phyloP scores from a whole-genome alignment of 306 rosid genomes.

The Quillaja saponaria region DNA sequence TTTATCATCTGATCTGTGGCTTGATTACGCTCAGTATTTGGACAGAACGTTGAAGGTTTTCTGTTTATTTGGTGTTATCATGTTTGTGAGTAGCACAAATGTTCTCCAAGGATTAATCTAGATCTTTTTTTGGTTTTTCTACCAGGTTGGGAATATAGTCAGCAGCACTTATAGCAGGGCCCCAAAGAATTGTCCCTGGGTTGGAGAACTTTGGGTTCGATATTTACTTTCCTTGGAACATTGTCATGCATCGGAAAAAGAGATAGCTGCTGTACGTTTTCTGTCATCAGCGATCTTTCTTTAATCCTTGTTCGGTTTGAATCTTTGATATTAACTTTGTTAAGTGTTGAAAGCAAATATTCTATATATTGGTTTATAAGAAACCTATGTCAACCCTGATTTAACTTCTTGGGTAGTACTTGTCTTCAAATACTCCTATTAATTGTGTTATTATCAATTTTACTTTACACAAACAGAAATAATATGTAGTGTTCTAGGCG shows the following conservation, averaged over 20 bases:
- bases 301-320: slow-evolving; percentile 24
- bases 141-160: slow-evolving; percentile 69
- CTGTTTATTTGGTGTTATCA: slow-evolving; percentile 8
- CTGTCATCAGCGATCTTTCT: slow-evolving; percentile 11
- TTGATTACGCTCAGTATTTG: slow-evolving; percentile 74
- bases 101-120: slow-evolving; percentile 11
- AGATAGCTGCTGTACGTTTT: slow-evolving; percentile 67
- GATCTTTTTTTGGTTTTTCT: slow-evolving; percentile 20
- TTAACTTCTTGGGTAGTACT: slow-evolving; percentile 29
- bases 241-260: slow-evolving; percentile 69
- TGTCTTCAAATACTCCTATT: slow-evolving; percentile 6
- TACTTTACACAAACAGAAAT: background rate
- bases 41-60: slow-evolving; percentile 90
- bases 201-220: slow-evolving; percentile 84
- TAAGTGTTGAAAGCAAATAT: background rate
- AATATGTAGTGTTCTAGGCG: slow-evolving; percentile 1
- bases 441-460: background rate
- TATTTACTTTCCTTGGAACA: slow-evolving; percentile 84
- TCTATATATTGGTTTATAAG: slow-evolving; percentile 11
- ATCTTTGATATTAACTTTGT: slow-evolving; percentile 12
- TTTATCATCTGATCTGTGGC: slow-evolving; percentile 74
- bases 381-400: slow-evolving; percentile 15
- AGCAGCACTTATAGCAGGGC: slow-evolving; percentile 78
- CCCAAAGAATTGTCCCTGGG: slow-evolving; percentile 81
- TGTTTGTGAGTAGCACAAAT: slow-evolving; percentile 16